Evolutionary conservation across 257 asterid species (phyloP).

Genomic region (Scutellaria minor): DNA sequence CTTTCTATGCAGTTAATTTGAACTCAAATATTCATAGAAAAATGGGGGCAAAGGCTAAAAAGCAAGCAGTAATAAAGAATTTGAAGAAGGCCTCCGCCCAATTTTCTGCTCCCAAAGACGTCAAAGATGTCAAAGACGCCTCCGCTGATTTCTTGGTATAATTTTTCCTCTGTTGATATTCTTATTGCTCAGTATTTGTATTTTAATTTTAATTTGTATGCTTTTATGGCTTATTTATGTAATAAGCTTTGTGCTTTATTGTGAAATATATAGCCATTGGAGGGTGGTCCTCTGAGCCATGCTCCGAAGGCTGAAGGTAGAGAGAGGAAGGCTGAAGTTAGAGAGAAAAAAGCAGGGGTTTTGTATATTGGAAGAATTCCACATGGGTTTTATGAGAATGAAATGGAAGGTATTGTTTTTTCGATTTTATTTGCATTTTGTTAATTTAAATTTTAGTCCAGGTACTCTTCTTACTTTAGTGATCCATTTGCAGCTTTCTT

Average conservation of each 20-base stretch:
- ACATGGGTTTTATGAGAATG: constrained; percentile 93
- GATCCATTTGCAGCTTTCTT: constrained; percentile 73
- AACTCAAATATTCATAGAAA: constrained; percentile 12
- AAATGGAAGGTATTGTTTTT: constrained; percentile 74
- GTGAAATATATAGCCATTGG: constrained; percentile 59
- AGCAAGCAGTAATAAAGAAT: constrained; percentile 45
- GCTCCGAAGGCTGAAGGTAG: constrained; percentile 45
- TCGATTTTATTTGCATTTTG: neutral
- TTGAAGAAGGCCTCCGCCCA: constrained; percentile 58
- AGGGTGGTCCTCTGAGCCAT: constrained; percentile 72
- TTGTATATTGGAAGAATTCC: constrained; percentile 94
- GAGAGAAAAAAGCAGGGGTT: constrained; percentile 66
- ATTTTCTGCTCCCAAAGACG: constrained; percentile 48
- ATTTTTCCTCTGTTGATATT: too few species aligned
- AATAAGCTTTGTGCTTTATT: constrained; percentile 6
- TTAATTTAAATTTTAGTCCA: neutral
- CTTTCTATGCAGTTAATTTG: neutral
- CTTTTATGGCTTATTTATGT: neutral
- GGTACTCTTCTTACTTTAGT: neutral
- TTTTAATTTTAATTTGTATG: neutral
- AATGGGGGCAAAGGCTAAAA: constrained; percentile 63
- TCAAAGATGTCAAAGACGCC: constrained; percentile 36
- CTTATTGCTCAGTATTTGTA: neutral
- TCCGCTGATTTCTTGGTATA: constrained; percentile 67
- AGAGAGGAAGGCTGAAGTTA: constrained; percentile 54